phyloP scores from a whole-genome alignment of 345 rosid species.

The Eucalyptus fibrosa region DNA sequence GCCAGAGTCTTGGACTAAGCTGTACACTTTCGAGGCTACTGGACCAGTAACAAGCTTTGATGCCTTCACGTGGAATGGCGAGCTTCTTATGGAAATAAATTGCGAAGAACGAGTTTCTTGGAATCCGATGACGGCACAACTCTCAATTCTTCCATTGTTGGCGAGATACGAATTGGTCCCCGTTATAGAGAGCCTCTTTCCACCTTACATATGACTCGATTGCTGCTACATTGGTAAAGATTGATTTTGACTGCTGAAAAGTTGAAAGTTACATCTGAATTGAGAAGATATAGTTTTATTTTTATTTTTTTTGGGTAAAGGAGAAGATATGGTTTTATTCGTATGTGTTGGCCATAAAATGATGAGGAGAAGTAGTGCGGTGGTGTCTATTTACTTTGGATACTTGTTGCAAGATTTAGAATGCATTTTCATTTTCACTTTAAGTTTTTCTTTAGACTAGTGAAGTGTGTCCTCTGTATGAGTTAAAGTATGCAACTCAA shows the following conservation, averaged over 20 bases:
- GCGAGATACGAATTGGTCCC: background rate
- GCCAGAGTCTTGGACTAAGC: background rate
- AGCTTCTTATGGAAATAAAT: background rate
- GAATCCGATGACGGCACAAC: background rate
- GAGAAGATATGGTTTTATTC: background rate
- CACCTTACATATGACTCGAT: background rate
- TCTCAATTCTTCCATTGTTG: background rate
- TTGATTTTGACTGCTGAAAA: background rate
- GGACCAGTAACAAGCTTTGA: too few relatives aligned
- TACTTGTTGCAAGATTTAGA: background rate
- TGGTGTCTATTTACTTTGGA: background rate
- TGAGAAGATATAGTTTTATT: background rate
- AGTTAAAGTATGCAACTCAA: too few relatives aligned
- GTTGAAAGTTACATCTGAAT: too few relatives aligned
- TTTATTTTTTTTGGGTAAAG: too few relatives aligned
- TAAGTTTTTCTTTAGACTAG: background rate
- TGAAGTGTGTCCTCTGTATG: background rate
- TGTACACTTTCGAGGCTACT: background rate
- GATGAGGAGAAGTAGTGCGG: background rate
- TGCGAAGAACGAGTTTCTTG: background rate
- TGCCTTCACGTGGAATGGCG: background rate
- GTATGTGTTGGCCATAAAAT: background rate
- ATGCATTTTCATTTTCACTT: background rate
- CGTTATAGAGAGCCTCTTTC: background rate
- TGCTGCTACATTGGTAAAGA: background rate